Evolutionary conservation across 495 filamentous ascomycete genomes (phyloP), one percentile per base, ranked within the genome.

Genomic region (Neurospora sp.): DNA sequence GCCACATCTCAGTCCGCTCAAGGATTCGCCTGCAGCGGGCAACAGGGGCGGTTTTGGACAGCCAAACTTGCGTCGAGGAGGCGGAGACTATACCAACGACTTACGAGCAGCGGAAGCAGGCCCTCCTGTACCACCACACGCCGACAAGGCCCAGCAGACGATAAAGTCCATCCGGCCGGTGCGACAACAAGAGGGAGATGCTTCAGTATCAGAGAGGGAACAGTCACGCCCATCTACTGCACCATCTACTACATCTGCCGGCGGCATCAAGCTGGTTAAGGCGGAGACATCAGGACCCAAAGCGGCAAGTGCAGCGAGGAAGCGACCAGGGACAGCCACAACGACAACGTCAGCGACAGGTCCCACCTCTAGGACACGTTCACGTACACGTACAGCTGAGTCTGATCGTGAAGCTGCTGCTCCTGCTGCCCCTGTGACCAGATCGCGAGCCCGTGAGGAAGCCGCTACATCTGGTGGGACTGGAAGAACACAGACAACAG

Each of bases 1-100:
- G 8, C 84, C 85, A 0, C 83, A 87, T 38, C 73, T 84, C 11
- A 84, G 80, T 20, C 84, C 85, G 3, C 79, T 88, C 1, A 83
- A 82, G 40, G 83, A 87, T 70, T 84, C 83, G 1, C 79, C 80
- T 70, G 73, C 85, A 41, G 80, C 83, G 10, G 83, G 80, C 2
- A 86, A 87, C 72, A 77, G 81, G 22, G 84, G 85, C 41, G 53
- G 53, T 35, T 66, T 66, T 18, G 53, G 53, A 35, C 53, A 66
- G 53, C 53, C 53, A 18, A 66, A 66, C 53, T 66, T 66, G 12
- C 53, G 53, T 8, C 53, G 53, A 35, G 27, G 53, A 35, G 53
- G 53, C 14, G 53, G 53, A 66, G 53, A 66, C 27, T 66, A 66
- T 37, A 66, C 53, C 27, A 66, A 66, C 27, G 7, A 66, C 14